These are phyloP conservation scores for Pelargonium australe DNA, from an alignment of 441 rosid species.

Conservation along the genomic window DNA sequence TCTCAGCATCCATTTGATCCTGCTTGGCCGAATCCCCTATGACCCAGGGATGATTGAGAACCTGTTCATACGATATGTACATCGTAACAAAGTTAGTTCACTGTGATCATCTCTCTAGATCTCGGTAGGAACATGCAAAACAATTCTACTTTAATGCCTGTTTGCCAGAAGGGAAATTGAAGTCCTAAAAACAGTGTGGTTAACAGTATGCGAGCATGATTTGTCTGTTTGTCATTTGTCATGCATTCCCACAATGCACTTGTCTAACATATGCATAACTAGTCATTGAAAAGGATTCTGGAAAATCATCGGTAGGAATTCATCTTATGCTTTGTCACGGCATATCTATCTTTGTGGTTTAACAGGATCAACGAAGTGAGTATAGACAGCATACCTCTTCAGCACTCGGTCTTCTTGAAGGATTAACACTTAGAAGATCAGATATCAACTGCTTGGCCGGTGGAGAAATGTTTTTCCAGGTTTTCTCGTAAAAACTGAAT, in stretches of 20 bases:
- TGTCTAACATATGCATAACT: not conserved
- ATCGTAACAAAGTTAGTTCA: not conserved
- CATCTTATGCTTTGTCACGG: not conserved
- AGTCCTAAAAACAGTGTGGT: not conserved
- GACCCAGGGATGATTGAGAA: slow-evolving; percentile 63
- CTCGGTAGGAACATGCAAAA: not conserved
- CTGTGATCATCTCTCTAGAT: not conserved
- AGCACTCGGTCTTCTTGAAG: slow-evolving; percentile 57
- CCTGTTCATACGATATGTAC: slow-evolving; percentile 23
- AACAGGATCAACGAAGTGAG: slow-evolving; percentile 7
- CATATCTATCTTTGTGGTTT: not conserved
- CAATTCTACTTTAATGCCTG: not conserved
- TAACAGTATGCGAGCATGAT: not conserved
- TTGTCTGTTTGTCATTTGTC: not conserved
- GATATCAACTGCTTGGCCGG: slow-evolving; percentile 56
- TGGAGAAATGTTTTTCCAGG: slow-evolving; percentile 58
- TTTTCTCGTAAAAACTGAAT: slow-evolving; percentile 54
- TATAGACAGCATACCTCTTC: slow-evolving; percentile 29
- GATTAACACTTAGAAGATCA: slow-evolving; percentile 59
- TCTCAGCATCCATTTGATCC: slow-evolving; percentile 63
- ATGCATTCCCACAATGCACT: not conserved
- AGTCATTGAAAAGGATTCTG: not conserved
- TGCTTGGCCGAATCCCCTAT: slow-evolving; percentile 57
- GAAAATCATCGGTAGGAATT: not conserved
- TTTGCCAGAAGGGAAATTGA: not conserved